These are phyloP conservation scores for Albatrellus sp. DNA, from an alignment of 1,284 basidiomycete genomes.

Conservation along the genomic window DNA sequence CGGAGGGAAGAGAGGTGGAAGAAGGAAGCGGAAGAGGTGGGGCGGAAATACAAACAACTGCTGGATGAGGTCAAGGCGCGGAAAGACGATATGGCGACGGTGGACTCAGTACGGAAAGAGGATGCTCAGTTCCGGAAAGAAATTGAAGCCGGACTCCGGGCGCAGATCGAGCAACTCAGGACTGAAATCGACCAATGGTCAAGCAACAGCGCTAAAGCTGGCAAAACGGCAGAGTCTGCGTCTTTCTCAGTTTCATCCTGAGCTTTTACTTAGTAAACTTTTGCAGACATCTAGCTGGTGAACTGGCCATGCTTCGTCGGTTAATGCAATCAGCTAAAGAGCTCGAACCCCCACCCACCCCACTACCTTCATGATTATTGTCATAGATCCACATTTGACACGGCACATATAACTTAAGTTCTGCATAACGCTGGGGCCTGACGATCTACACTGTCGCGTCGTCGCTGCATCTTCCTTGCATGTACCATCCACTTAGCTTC, in stretches of 20 bases:
- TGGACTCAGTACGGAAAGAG: slow-evolving; percentile 28
- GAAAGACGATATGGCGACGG: slow-evolving; percentile 23
- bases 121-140: slow-evolving; percentile 29
- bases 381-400: too few species aligned
- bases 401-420: too few species aligned
- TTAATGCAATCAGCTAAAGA: slow-evolving; percentile 36
- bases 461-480: too few species aligned
- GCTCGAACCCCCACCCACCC: not conserved
- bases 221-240: slow-evolving; percentile 48
- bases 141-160: slow-evolving; percentile 38
- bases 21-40: slow-evolving; percentile 49
- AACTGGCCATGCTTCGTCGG: slow-evolving; percentile 52
- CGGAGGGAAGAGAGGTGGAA: slow-evolving; percentile 55
- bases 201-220: slow-evolving; percentile 41
- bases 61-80: slow-evolving; percentile 45
- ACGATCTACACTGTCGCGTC: too few species aligned
- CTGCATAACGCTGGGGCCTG: too few species aligned
- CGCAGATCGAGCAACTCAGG: slow-evolving; percentile 30
- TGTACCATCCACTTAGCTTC: too few species aligned
- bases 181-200: slow-evolving; percentile 40
- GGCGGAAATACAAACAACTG: slow-evolving; percentile 50
- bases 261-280: not conserved
- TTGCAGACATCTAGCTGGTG: slow-evolving; percentile 39
- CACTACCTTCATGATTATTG: too few species aligned
- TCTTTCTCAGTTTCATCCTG: not conserved